phyloP scores from a whole-genome alignment of 345 rosid genomes.

The Citrus unshiu region DNA sequence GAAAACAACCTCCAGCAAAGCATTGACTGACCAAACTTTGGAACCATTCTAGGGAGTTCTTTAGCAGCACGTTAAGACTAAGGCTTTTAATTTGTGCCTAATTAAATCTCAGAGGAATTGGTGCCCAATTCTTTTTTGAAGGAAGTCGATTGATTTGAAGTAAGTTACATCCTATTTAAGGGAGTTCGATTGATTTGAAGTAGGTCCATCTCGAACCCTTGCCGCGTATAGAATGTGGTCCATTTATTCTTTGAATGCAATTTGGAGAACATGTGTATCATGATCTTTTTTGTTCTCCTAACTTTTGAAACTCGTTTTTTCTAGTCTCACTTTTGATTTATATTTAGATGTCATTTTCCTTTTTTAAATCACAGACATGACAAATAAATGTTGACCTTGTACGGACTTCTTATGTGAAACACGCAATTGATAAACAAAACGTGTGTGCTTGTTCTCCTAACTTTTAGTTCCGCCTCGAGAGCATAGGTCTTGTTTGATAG shows the following conservation, averaged over 20 bases:
- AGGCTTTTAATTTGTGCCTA: too few species aligned
- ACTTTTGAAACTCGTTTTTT: neutral
- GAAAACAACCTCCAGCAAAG: constrained; percentile 9
- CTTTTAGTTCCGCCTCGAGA: too few species aligned
- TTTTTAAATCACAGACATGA: neutral
- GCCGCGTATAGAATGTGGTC: neutral
- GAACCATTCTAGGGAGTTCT: neutral
- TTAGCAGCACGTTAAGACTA: neutral
- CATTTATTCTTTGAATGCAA: neutral
- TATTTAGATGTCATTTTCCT: neutral
- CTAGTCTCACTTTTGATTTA: neutral
- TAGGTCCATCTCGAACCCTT: neutral
- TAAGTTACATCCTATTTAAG: neutral
- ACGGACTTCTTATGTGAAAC: neutral
- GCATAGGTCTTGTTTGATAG: too few species aligned
- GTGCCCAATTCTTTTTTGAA: neutral
- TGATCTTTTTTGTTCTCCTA: neutral
- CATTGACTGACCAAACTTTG: constrained; percentile 3
- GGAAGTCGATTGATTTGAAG: neutral
- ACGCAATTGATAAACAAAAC: neutral
- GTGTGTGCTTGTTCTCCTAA: too few species aligned
- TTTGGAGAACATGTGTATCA: neutral
- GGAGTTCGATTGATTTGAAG: too few species aligned
- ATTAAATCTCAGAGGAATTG: neutral
- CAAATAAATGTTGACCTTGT: neutral